Evolutionary conservation across 306 rosid species (phyloP), one percentile per base, ranked within the genome.

Genomic region (Casuarina equisetifolia): DNA sequence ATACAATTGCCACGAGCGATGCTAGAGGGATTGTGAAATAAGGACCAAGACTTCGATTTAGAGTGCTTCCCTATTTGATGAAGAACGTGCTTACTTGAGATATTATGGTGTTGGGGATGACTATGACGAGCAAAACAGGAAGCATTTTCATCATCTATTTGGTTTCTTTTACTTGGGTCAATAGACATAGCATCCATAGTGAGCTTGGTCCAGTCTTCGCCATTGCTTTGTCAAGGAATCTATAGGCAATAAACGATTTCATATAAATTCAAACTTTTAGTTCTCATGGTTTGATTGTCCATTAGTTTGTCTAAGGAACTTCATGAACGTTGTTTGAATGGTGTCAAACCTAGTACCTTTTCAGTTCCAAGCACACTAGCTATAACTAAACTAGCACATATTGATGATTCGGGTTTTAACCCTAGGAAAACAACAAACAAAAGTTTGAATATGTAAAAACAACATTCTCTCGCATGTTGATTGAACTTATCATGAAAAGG

Each of bases 91-190:
- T 38, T 0, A 76, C 70, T 70, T 86, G 94, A 63, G 86, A 79
- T 51, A 78, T 3, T 46, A 86, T 4, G 52, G 82, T 66, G 84
- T 92, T 86, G 74, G 98, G 97, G 20, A 90, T 35, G 70, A 92
- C 74, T 49, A 96, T 81, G 12, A 86, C 86, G 17, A 82, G 48
- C 69, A 92, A 69, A 76, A 94, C 69, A 9, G 98, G 97, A 1
- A 92, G 39, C 94, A 94, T 70, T 82, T 89, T 94, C 45, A 80
- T 52, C 89, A 92, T 94, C 86, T 92, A 96, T 81, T 92, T 94
- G 19, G 96, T 91, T 89, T 94, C 96, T 82, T 94, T 96, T 2
- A 90, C 96, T 86, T 92, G 97, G 36, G 93, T 94, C 75, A 89
- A 96, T 6, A 96, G 51, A 77, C 92, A 87, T 70, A 83, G 92